Conservation (phyloP, 2,329 filamentous ascomycete species). For the Rhynchosporium graminicola region DNA sequence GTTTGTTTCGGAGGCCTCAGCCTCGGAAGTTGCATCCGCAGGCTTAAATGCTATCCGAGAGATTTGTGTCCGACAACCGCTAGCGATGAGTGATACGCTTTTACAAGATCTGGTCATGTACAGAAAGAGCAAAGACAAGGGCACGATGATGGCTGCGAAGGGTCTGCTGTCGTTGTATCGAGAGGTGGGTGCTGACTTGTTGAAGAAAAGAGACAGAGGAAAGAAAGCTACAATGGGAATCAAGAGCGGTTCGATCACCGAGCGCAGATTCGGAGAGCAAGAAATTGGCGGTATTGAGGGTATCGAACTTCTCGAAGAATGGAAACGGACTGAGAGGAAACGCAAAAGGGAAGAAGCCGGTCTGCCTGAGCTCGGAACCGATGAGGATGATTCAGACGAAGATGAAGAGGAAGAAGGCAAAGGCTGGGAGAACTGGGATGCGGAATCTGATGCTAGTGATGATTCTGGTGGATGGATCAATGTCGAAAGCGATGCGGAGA, state of each 20-base stretch:
- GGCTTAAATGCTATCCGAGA: conserved; percentile 94
- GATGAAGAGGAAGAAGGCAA: conserved; percentile 41
- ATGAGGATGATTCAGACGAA: conserved; percentile 61
- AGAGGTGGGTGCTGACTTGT: conserved; percentile 84
- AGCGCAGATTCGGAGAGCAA: conserved; percentile 81
- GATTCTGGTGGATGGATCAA: conserved; percentile 93
- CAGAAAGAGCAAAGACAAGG: conserved; percentile 96
- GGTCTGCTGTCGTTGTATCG: conserved; percentile 88
- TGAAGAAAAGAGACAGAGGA: conserved; percentile 87
- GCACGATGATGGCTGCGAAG: conserved; percentile 97
- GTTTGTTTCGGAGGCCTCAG: conserved; percentile 93
- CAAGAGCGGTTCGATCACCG: conserved; percentile 71
- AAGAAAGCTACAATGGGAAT: conserved; percentile 87
- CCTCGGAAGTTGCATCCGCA: conserved; percentile 85
- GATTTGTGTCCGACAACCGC: conserved; percentile 85
- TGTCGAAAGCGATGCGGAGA: conserved; percentile 81
- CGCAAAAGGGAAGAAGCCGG: conserved; percentile 71
- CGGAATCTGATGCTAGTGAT: conserved; percentile 53
- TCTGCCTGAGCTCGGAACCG: conserved; percentile 59
- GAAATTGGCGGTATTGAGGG: conserved; percentile 83
- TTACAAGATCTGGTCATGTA: conserved; percentile 95
- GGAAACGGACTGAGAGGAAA: conserved; percentile 87
- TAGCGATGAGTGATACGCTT: conserved; percentile 96
- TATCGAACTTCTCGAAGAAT: conserved; percentile 85
- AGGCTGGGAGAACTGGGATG: conserved; percentile 40